Evolutionary conservation across 2,329 filamentous ascomycete genomes (phyloP), one percentile per base, ranked within the genome.

Genomic region (Pyrenochaeta sp.): DNA sequence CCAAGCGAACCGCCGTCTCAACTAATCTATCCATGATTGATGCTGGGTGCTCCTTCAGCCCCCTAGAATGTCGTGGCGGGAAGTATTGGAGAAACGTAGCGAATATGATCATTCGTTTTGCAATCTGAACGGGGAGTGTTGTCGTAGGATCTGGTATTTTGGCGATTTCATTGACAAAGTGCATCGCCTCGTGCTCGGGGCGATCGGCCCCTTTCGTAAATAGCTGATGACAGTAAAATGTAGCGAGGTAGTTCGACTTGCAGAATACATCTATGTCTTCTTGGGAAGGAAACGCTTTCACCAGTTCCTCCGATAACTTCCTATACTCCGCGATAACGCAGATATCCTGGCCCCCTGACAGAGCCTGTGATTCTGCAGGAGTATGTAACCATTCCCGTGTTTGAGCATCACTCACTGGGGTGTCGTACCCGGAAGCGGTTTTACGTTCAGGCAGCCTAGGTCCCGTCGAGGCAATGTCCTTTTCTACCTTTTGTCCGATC

Each of bases 21-120:
- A 58, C 56, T 13, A 72, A 44, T 10, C 63, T 50, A 23, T 47
- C 34, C 53, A 67, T 68, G 14, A 73, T 29, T 2, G 24, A 26
- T 7, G 24, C 7, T 18, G 47, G 58, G 20, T 41, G 34, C 38
- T 70, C 61, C 3, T 60, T 63, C 19, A 68, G 56, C n/a, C 37
- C 27, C 6, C 38, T 24, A n/a, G 15, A 30, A n/a, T 41, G 17
- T 7, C 41, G 42, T 1, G 36, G 23, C 14, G n/a, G 45, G 20
- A 32, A 45, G 22, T 51, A 51, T 47, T 67, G 65, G 3, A 72
- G 40, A 13, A 57, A 49, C 7, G 58, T 60, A 18, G 65, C 65
- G 20, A 71, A 51, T 2, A 61, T 46, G 11, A 72, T 55, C 66
- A 72, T 69, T 15, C 53, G 41, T 30, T 53, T 66, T 13, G 68